Evolutionary conservation across 768 basidiomycete species (phyloP).

Genomic region (Piloderma croceum): DNA sequence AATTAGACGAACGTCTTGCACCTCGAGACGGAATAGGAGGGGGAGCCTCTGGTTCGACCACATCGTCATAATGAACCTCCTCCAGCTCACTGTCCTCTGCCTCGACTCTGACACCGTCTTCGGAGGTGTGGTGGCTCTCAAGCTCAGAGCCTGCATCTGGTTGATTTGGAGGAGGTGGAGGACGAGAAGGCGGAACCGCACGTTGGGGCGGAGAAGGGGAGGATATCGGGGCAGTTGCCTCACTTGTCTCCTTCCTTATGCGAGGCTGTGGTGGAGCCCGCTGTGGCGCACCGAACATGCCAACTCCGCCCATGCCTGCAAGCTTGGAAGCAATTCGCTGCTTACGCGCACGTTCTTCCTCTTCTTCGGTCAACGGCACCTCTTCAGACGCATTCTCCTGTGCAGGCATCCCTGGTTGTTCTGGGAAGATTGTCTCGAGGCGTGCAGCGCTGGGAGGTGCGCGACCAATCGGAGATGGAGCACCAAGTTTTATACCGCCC

Average conservation of each 20-base stretch:
- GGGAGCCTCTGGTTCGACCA: conserved; percentile 35
- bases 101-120: conserved; percentile 61
- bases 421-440: too few relatives aligned
- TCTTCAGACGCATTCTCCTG: conserved; percentile 26
- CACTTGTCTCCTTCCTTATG: conserved; percentile 24
- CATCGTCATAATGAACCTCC: conserved; percentile 57
- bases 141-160: conserved; percentile 42
- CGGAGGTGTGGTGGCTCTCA: conserved; percentile 40
- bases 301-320: conserved; percentile 52
- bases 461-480: conserved; percentile 36
- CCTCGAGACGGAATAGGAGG: conserved; percentile 53
- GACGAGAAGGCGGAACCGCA: conserved; percentile 23
- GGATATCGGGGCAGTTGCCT: conserved; percentile 15
- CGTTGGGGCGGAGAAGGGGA: conserved; percentile 28
- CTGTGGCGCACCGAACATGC: conserved; percentile 38
- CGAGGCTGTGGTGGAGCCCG: conserved; percentile 7
- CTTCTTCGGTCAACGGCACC: conserved; percentile 12
- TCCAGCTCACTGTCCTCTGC: conserved; percentile 71
- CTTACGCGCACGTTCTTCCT: conserved; percentile 24
- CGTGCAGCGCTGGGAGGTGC: conserved; percentile 35
- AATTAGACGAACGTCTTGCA: conserved; percentile 24
- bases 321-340: conserved; percentile 50
- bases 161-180: conserved; percentile 24
- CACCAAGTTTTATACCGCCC: conserved; percentile 80
- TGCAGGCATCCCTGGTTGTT: too few relatives aligned